Conservation (phyloP, 768 basidiomycete species). For the Daedalea quercina region DNA sequence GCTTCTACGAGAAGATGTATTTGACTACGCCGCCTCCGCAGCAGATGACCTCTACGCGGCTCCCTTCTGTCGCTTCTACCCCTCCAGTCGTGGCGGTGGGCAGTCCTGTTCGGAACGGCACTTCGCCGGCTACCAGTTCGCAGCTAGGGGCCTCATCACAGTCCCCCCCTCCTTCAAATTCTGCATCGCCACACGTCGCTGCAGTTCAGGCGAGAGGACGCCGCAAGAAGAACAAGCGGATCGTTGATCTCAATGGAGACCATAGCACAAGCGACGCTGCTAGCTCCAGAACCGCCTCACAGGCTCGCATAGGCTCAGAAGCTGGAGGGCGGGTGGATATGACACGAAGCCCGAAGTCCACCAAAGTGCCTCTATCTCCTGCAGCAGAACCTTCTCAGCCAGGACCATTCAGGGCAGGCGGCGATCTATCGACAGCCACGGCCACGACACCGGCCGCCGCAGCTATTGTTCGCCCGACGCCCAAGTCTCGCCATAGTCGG, state of each 20-base stretch:
- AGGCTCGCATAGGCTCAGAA: conserved; percentile 9
- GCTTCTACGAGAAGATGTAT: conserved; percentile 64
- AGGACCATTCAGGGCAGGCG: not conserved
- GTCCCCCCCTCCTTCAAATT: conserved; percentile 32
- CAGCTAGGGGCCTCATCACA: conserved; percentile 19
- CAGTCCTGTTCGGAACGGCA: conserved; percentile 14
- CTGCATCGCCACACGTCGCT: conserved; percentile 39
- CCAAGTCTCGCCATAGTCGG: conserved; percentile 37
- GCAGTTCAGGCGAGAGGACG: conserved; percentile 37
- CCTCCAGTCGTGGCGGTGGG: conserved; percentile 59
- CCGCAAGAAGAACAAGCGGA: conserved; percentile 62
- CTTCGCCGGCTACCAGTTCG: conserved; percentile 5
- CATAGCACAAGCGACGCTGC: conserved; percentile 28
- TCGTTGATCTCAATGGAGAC: conserved; percentile 69
- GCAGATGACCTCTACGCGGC: conserved; percentile 45
- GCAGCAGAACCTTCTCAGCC: not conserved
- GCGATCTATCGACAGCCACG: not conserved
- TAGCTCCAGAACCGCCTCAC: conserved; percentile 16
- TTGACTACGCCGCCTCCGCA: conserved; percentile 43
- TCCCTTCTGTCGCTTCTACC: conserved; percentile 43
- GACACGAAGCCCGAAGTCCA: conserved; percentile 13
- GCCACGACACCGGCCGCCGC: conserved; percentile 21
- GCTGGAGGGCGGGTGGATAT: not conserved
- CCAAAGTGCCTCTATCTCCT: conserved; percentile 2
- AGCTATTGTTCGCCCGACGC: conserved; percentile 9